Conservation (phyloP, 208 protist genomes). For the Naegleria lovaniensis region DNA sequence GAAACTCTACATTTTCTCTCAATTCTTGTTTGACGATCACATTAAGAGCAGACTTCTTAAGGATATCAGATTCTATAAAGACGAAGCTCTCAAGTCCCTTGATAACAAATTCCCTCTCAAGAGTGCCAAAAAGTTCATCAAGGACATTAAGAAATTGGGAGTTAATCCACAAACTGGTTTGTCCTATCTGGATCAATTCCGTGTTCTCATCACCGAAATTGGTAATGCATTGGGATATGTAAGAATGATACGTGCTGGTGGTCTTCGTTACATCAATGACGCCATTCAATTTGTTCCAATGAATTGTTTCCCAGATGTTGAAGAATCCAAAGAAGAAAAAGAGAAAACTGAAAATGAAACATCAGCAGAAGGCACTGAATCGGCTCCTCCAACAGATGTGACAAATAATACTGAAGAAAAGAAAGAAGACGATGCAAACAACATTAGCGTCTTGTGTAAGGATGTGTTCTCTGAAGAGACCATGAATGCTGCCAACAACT, state of each 20-base stretch:
- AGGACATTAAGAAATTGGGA: slow-evolving; percentile 81
- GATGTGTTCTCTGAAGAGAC: slow-evolving; percentile 32
- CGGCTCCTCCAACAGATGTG: neutral
- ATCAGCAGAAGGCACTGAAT: neutral
- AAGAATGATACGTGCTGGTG: slow-evolving; percentile 80
- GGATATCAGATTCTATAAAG: slow-evolving; percentile 61
- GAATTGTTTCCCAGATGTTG: slow-evolving; percentile 34
- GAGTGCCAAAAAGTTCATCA: slow-evolving; percentile 76
- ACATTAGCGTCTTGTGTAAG: neutral
- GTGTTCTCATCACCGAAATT: slow-evolving; percentile 90
- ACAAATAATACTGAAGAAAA: slow-evolving; percentile 9
- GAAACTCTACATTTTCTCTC: slow-evolving; percentile 84
- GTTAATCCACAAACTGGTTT: slow-evolving; percentile 56
- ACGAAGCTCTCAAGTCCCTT: slow-evolving; percentile 48
- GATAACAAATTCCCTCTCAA: slow-evolving; percentile 73
- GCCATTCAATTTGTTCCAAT: slow-evolving; percentile 77
- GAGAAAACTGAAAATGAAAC: slow-evolving; percentile 40
- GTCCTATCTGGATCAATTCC: slow-evolving; percentile 82
- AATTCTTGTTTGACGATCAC: slow-evolving; percentile 94
- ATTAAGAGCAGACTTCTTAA: slow-evolving; percentile 61
- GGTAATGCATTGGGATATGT: slow-evolving; percentile 96
- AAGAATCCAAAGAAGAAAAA: slow-evolving; percentile 34
- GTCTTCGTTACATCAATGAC: slow-evolving; percentile 71
- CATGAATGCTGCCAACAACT: slow-evolving; percentile 55
- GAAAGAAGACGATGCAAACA: slow-evolving; percentile 22